These are phyloP conservation scores for Pythium folliculosum DNA, from an alignment of 352 stramenopile genomes.

Conservation along the genomic window DNA sequence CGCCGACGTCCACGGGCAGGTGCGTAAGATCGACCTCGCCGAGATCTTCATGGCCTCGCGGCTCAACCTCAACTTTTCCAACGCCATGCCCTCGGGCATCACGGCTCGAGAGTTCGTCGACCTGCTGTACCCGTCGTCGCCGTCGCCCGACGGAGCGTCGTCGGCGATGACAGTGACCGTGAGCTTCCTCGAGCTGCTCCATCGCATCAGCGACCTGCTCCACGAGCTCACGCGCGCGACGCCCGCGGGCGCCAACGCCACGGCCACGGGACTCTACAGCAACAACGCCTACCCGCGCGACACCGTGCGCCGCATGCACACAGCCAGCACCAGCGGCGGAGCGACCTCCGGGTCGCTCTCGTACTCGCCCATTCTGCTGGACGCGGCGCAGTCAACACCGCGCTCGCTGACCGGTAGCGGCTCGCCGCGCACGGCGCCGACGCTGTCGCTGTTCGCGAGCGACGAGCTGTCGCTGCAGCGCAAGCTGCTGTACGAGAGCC, in stretches of 20 bases:
- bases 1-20: conserved; percentile 59
- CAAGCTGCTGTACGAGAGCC: conserved; percentile 66
- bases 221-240: conserved; percentile 40
- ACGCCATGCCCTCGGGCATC: conserved; percentile 31
- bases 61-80: conserved; percentile 59
- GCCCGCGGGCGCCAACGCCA: conserved; percentile 4
- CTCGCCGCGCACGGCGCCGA: background rate
- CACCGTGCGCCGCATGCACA: conserved; percentile 43
- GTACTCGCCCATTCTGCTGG: conserved; percentile 22
- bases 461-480: conserved; percentile 40
- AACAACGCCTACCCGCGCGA: conserved; percentile 40
- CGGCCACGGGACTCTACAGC: conserved; percentile 25
- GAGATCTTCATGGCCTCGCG: conserved; percentile 71
- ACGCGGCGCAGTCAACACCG: background rate
- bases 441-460: conserved; percentile 31
- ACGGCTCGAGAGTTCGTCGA: conserved; percentile 62
- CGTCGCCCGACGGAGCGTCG: conserved; percentile 14
- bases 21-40: conserved; percentile 54
- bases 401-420: background rate
- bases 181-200: conserved; percentile 64
- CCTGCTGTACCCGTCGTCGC: conserved; percentile 48
- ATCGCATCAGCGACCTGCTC: conserved; percentile 60
- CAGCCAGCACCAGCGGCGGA: conserved; percentile 4
- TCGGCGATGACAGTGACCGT: conserved; percentile 23
- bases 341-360: conserved; percentile 24